These are phyloP conservation scores for Lonicera japonica DNA, from an alignment of 129 eudicot genomes.

Conservation along the genomic window DNA sequence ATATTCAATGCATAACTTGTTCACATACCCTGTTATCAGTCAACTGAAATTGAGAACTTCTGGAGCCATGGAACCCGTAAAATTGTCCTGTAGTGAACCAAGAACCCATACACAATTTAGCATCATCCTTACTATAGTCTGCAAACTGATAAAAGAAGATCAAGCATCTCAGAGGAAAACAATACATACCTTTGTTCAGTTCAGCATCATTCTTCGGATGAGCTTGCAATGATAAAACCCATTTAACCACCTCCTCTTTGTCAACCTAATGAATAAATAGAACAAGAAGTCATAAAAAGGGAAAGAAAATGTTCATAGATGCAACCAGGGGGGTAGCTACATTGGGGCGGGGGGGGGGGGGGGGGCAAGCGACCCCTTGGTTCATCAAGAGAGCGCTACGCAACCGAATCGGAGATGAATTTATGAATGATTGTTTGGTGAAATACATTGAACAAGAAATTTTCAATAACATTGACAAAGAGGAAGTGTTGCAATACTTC, in stretches of 20 bases:
- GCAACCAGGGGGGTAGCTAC: too few relatives aligned
- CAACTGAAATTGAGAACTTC: slow-evolving; percentile 67
- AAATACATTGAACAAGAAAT: too few relatives aligned
- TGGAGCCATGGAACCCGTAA: slow-evolving; percentile 92
- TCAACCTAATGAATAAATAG: slow-evolving; percentile 45
- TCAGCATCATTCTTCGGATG: slow-evolving; percentile 51
- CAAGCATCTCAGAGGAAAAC: neutral
- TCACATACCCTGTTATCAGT: slow-evolving; percentile 47
- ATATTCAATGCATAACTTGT: slow-evolving; percentile 12
- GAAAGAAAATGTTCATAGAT: neutral
- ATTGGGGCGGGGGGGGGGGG: too few relatives aligned
- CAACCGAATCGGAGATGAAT: too few relatives aligned
- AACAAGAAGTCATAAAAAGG: slow-evolving; percentile 4
- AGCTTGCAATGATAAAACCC: slow-evolving; percentile 86
- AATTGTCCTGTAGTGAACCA: slow-evolving; percentile 61
- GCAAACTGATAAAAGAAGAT: neutral
- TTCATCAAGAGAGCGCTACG: too few relatives aligned
- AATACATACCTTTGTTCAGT: slow-evolving; percentile 47
- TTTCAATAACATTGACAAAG: too few relatives aligned
- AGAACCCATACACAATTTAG: neutral
- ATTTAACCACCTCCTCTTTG: slow-evolving; percentile 55
- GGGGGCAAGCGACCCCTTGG: too few relatives aligned
- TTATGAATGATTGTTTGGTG: too few relatives aligned
- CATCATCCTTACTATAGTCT: neutral
- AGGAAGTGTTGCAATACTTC: too few relatives aligned